A percentile compares a stretch with the other conserved stretches of the same genome.
phyloP scores from a whole-genome alignment of 495 filamentous ascomycete genomes.

The Parmelia sp. region DNA sequence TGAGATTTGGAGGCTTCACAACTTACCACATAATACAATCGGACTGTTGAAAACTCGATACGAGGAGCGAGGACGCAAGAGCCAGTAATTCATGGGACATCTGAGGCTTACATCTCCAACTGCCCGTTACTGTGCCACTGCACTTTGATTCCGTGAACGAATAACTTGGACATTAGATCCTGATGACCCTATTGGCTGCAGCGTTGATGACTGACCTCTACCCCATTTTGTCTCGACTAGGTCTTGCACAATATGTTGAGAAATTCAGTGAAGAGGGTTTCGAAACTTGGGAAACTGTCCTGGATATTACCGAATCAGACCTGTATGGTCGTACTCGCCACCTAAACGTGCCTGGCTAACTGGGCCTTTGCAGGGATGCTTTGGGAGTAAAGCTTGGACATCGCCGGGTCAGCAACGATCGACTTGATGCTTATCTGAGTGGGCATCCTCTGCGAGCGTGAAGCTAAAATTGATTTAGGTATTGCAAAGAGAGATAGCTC shows the following conservation, averaged over 20 bases:
- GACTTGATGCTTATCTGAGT: neutral
- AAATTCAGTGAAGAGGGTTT: slow-evolving; percentile 72
- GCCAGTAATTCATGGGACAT: slow-evolving; percentile 3
- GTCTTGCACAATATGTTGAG: slow-evolving; percentile 65
- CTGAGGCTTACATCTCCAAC: neutral
- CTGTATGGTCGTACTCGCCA: slow-evolving; percentile 40
- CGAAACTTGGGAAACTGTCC: slow-evolving; percentile 72
- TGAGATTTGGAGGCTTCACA: neutral
- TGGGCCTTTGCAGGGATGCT: slow-evolving; percentile 43
- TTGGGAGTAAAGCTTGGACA: slow-evolving; percentile 72
- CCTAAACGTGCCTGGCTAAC: slow-evolving; percentile 1
- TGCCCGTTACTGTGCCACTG: neutral
- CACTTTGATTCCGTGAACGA: neutral
- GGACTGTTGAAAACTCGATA: neutral
- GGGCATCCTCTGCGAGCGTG: neutral
- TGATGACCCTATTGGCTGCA: neutral
- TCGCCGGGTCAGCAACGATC: slow-evolving; percentile 48
- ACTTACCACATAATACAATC: neutral
- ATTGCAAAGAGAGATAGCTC: slow-evolving; percentile 49
- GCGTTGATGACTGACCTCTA: slow-evolving; percentile 51
- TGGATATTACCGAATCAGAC: slow-evolving; percentile 77
- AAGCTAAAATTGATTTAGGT: slow-evolving; percentile 17
- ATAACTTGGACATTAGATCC: slow-evolving; percentile 18
- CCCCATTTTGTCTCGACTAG: slow-evolving; percentile 60
- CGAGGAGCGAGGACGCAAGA: neutral